Evolutionary conservation across 371 early-diverging fungal species (phyloP).

Genomic region (Mycotypha africana): DNA sequence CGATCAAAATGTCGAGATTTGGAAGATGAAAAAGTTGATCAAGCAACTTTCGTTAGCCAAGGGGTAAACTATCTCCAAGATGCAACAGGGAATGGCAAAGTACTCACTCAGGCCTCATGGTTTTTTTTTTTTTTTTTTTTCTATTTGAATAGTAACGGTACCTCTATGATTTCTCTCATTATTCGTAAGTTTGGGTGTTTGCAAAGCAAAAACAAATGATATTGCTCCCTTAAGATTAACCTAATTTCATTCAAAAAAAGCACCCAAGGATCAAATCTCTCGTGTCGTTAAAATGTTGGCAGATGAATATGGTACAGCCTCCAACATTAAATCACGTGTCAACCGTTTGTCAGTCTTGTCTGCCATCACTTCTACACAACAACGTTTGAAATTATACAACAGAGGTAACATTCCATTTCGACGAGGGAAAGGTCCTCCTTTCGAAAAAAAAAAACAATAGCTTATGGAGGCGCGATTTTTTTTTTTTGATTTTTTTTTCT

Average conservation of each 20-base stretch:
- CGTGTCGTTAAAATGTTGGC: constrained; percentile 94
- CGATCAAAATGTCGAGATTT: constrained; percentile 88
- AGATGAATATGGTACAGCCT: constrained; percentile 99
- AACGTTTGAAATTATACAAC: constrained; percentile 95
- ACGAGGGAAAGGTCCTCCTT: neutral
- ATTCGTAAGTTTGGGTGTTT: constrained; percentile 59
- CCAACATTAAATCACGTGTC: constrained; percentile 99
- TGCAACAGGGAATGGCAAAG: too few relatives aligned
- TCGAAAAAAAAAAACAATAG: neutral
- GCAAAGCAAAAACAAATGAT: neutral
- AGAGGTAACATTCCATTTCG: constrained; percentile 16
- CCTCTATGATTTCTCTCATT: constrained; percentile 99
- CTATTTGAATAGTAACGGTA: constrained; percentile 83
- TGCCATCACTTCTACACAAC: constrained; percentile 99
- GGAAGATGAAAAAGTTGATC: constrained; percentile 98
- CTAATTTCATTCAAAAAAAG: constrained; percentile 24
- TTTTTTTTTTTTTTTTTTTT: too few relatives aligned
- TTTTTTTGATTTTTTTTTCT: neutral
- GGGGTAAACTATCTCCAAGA: constrained; percentile 59
- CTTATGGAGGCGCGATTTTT: too few relatives aligned
- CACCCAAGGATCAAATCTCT: constrained; percentile 95
- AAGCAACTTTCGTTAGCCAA: constrained; percentile 93
- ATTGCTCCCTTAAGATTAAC: neutral
- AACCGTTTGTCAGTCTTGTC: constrained; percentile 97
- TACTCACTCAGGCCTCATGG: neutral